Base-by-base conservation (phyloP, 768 basidiomycete genomes). In the Naganishia vaughanmartiniae region DNA sequence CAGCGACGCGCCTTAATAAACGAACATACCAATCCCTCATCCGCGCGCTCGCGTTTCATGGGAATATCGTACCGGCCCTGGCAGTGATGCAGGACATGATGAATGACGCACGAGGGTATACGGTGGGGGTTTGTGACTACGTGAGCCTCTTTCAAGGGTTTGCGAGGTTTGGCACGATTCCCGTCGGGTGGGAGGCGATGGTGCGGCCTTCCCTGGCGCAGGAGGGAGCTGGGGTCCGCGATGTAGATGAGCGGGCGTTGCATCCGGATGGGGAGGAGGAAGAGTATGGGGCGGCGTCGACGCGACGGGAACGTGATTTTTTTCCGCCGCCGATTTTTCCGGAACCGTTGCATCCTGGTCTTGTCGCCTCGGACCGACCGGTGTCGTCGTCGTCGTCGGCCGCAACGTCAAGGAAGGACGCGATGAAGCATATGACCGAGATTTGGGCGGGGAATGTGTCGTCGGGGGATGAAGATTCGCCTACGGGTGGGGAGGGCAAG, bases 141-240 rank as follows among this genome's bases (percentile, higher is more conserved):
- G 54, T 74, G 1, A 65, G 74, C 1, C 71, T 81, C 0, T 76
- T 81, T 54, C 66, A 70, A n/a, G 80, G 76, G 1, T 81, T 81
- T 60, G 74, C 77, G n/a, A 39, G 70, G 48, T 75, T 73, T 57
- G 80, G 78, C 10, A 53, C 33, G 30, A 63, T 74, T 14, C 57
- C 56, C 30, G 48, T 68, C 11, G 71, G 51, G 21, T 34, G 58
- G 54, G 67, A 72, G 60, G 51, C 54, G 33, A 17, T 54, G 48
- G 12, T 14, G n/a, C 21, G 24, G 4, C 19, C 4, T 7, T 24
- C 2, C 7, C n/a, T 15, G 48, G 12, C n/a, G 48, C 12, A 15
- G 17, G 24, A 3, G 48, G 58, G 36, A 28, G n/a, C 24, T 17
- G 51, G 53, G 31, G 26, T 53, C n/a, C n/a, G n/a, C n/a, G n/a